Conservation (phyloP, 2,329 filamentous ascomycete species). For the Xylariaceae sp. region DNA sequence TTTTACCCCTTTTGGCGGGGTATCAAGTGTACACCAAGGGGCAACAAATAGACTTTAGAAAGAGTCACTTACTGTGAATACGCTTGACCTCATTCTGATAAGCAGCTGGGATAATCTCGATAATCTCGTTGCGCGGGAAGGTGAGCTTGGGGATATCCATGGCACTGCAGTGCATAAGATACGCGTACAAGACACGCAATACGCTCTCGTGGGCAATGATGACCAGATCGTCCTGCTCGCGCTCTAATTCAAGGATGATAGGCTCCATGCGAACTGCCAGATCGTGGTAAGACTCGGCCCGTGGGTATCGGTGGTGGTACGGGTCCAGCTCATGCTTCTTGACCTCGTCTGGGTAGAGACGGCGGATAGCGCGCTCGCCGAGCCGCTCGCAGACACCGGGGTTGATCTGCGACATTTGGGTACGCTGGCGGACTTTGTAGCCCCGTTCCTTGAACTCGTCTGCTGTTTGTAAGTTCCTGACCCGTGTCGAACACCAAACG, state of each 20-base stretch:
- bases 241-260: slow-evolving; percentile 93
- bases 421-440: slow-evolving; percentile 83
- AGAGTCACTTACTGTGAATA: slow-evolving; percentile 54
- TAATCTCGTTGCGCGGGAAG: slow-evolving; percentile 95
- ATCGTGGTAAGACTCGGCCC: slow-evolving; percentile 98
- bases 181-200: slow-evolving; percentile 92
- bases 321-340: slow-evolving; percentile 89
- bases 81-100: slow-evolving; percentile 95
- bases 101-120: slow-evolving; percentile 95
- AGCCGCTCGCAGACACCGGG: slow-evolving; percentile 94
- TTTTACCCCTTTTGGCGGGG: neutral
- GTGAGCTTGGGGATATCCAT: slow-evolving; percentile 88
- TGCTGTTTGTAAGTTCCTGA: slow-evolving; percentile 85
- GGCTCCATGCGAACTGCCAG: slow-evolving; percentile 96
- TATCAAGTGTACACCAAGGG: neutral
- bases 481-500: slow-evolving; percentile 91
- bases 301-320: slow-evolving; percentile 93
- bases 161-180: slow-evolving; percentile 97
- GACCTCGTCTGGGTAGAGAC: slow-evolving; percentile 84
- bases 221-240: slow-evolving; percentile 93
- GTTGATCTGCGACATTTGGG: slow-evolving; percentile 96
- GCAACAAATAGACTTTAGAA: neutral
- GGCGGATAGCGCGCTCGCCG: slow-evolving; percentile 73
- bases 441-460: slow-evolving; percentile 72
- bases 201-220: slow-evolving; percentile 98